Evolutionary conservation across 768 basidiomycete genomes (phyloP).

Genomic region (Mycena epipterygia): DNA sequence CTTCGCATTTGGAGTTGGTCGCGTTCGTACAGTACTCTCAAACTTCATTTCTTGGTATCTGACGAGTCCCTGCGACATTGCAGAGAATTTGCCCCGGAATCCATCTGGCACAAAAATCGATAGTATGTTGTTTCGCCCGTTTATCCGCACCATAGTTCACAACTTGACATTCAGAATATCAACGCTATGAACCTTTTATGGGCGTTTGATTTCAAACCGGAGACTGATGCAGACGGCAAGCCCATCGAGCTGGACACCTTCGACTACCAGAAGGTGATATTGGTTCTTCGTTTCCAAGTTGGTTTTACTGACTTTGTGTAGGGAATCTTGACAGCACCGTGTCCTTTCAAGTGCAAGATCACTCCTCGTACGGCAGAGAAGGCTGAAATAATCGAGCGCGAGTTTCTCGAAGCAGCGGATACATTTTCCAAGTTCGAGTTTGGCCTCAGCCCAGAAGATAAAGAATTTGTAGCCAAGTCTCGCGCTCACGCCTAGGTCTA

Average conservation of each 20-base stretch:
- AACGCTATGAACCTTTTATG: conserved; percentile 46
- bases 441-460: conserved; percentile 26
- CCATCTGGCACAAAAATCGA: conserved; percentile 23
- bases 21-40: not conserved
- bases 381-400: conserved; percentile 35
- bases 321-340: conserved; percentile 33
- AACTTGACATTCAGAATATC: conserved; percentile 20
- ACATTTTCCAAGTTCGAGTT: conserved; percentile 33
- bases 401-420: conserved; percentile 32
- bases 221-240: conserved; percentile 9
- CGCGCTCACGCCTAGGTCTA: not conserved
- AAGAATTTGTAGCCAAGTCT: conserved; percentile 22
- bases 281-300: not conserved
- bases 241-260: conserved; percentile 32
- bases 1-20: conserved; percentile 25
- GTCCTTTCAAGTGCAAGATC: conserved; percentile 40
- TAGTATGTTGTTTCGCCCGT: not conserved
- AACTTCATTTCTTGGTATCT: not conserved
- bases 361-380: conserved; percentile 33
- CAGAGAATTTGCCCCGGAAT: conserved; percentile 27
- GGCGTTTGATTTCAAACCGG: conserved; percentile 44
- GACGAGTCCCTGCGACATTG: not conserved
- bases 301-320: not conserved
- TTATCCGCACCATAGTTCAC: not conserved
- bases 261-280: conserved; percentile 20